Evolutionary conservation across 176 grass and related monocot genomes (phyloP).

Genomic region (Cenchrus purpureus): DNA sequence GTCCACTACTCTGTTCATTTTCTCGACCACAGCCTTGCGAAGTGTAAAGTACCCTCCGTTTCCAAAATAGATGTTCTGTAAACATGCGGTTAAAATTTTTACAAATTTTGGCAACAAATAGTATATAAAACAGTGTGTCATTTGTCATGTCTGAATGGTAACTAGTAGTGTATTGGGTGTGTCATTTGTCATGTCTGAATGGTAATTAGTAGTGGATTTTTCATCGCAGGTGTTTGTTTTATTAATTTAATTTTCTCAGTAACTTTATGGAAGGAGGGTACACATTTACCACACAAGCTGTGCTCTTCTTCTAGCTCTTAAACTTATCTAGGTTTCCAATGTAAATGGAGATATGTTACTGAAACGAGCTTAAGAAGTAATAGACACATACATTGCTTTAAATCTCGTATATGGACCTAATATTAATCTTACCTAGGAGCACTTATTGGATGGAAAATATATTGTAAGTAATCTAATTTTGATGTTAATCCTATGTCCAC

Average conservation of each 20-base stretch:
- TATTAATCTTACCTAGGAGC: conserved; percentile 8
- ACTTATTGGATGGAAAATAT: neutral
- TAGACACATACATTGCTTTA: neutral
- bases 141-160: neutral
- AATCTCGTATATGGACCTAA: neutral
- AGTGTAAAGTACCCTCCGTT: neutral
- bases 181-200: neutral
- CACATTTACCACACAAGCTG: neutral
- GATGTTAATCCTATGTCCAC: neutral
- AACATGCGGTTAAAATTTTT: neutral
- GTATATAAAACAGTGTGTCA: neutral
- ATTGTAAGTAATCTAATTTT: neutral
- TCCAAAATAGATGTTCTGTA: neutral
- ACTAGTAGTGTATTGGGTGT: neutral
- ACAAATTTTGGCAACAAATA: neutral
- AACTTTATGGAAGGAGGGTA: neutral
- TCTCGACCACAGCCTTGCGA: neutral
- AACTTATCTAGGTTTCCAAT: neutral
- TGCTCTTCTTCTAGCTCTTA: neutral
- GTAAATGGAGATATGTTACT: neutral
- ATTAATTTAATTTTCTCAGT: neutral
- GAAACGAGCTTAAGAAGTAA: neutral
- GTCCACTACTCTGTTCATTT: neutral
- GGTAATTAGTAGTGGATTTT: neutral
- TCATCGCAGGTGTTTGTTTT: neutral